Conservation (phyloP, 805 yeast species). For the Sugiyamaella lignohabitans region DNA sequence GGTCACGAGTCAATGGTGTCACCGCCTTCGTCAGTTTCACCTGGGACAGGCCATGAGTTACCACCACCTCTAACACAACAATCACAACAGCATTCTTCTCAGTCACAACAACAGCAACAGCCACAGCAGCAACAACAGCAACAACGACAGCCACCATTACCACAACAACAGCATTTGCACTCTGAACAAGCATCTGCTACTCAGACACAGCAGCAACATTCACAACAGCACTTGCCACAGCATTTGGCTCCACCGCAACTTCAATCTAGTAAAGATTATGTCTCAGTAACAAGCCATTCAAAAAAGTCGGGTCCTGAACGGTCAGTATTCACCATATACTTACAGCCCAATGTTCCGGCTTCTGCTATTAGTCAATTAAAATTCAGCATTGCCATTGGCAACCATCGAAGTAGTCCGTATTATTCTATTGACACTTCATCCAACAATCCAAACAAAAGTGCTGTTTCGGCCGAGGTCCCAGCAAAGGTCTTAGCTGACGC, state of each 20-base stretch:
- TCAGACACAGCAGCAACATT: too few species aligned
- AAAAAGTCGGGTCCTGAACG: conserved; percentile 10
- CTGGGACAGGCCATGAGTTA: not conserved
- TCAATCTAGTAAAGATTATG: too few species aligned
- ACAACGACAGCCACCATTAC: too few species aligned
- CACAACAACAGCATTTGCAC: too few species aligned
- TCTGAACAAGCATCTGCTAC: too few species aligned
- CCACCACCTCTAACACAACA: too few species aligned
- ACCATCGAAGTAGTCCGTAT: conserved; percentile 6
- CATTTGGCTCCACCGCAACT: too few species aligned
- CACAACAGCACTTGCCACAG: too few species aligned
- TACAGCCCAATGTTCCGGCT: conserved; percentile 59
- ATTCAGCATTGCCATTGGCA: conserved; percentile 12
- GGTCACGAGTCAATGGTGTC: not conserved
- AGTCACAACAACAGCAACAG: too few species aligned
- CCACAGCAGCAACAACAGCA: too few species aligned
- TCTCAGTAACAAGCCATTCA: conserved; percentile 12
- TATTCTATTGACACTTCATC: conserved; percentile 39
- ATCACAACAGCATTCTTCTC: too few species aligned
- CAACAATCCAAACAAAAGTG: conserved; percentile 10
- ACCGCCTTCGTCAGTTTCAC: not conserved
- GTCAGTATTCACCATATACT: conserved; percentile 34
- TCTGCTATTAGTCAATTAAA: conserved; percentile 1
- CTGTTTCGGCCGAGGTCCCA: conserved; percentile 13
- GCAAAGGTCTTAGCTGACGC: conserved; percentile 6